Base-by-base conservation (phyloP, 2,329 filamentous ascomycete genomes). In the Conoideocrella luteorostrata region DNA sequence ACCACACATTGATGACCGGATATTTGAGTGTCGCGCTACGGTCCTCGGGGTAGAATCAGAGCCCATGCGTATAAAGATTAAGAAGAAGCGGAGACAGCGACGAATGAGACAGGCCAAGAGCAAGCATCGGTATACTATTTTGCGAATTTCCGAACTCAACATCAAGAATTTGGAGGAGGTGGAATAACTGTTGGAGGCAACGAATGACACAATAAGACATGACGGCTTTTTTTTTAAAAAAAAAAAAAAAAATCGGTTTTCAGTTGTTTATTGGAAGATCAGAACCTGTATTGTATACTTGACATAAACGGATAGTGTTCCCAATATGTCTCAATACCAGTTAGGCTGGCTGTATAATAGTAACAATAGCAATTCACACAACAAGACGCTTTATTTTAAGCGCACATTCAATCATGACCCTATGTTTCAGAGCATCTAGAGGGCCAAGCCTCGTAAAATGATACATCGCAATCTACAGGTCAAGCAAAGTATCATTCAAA, bases 111-210 rank as follows among this genome's bases (percentile, higher is more conserved):
- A 77, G 47, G 84, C 93, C 9, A 84, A 76, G 70, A 96, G 88
- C 72, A 96, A 98, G 77, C 88, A 95, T 62, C 76, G 79, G 57
- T 95, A 86, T 65, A 98, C 93, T 3, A 78, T 95, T 18, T 60
- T 98, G 65, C 77, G 82, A 59, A 85, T 98, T 51, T 84, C 85
- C 60, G 87, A 97, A 66, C 61, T 97, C 50, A 83, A 77, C 60
- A 74, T 95, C 46, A 71, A 72, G 52, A 59, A 55, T 18, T 49
- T 62, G 39, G 68, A 67, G 39, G 66, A 71, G 40, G 56, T 71
- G 41, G 64, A 39, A 17, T 43, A 30, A 29, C 13, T 7, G 17
- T 7, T 20, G 17, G 10, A 3, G 18, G 11, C 4, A 5, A 11
- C 7, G 15, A 34, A 18, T 2, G 21, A 28, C 4, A 13, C n/a